phyloP scores from a whole-genome alignment of 2,329 filamentous ascomycete genomes.

The Sporothrix pallida region DNA sequence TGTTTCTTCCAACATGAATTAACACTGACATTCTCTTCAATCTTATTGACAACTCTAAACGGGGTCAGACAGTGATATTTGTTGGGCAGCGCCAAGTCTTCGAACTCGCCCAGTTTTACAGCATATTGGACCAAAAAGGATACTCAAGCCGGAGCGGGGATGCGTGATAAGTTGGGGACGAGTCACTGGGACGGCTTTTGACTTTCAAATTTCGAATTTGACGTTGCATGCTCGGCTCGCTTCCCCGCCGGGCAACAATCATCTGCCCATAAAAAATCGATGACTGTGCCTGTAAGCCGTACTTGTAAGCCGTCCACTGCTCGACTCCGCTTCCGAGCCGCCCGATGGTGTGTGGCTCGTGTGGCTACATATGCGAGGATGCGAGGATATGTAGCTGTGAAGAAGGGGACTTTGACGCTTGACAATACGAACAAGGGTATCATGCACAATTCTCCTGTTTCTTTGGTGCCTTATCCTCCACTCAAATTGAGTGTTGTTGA shows the following conservation, averaged over 20 bases:
- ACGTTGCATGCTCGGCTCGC: neutral
- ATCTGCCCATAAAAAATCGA: neutral
- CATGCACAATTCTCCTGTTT: conserved; percentile 8
- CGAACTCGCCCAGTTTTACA: neutral
- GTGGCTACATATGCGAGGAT: conserved; percentile 14
- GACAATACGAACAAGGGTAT: neutral
- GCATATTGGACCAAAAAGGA: neutral
- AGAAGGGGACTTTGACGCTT: neutral
- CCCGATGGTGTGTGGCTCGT: conserved; percentile 22
- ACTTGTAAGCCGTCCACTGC: neutral
- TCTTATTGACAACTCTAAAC: too few species aligned
- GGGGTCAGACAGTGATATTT: neutral
- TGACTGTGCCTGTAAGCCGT: neutral
- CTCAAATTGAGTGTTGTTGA: neutral
- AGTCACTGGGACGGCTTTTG: too few species aligned
- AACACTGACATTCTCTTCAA: too few species aligned
- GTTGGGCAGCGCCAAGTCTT: neutral
- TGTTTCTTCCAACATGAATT: too few species aligned
- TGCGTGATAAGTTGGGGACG: neutral
- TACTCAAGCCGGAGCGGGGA: conserved; percentile 10
- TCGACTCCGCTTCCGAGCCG: conserved; percentile 12
- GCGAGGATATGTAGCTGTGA: neutral
- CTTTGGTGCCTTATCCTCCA: neutral
- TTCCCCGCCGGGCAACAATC: conserved; percentile 8
- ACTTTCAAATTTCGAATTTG: too few species aligned